A percentile compares a stretch with the other conserved stretches of the same genome.
Conservation (phyloP, 78 protist genomes). For the Planoprotostelium fungivorum region DNA sequence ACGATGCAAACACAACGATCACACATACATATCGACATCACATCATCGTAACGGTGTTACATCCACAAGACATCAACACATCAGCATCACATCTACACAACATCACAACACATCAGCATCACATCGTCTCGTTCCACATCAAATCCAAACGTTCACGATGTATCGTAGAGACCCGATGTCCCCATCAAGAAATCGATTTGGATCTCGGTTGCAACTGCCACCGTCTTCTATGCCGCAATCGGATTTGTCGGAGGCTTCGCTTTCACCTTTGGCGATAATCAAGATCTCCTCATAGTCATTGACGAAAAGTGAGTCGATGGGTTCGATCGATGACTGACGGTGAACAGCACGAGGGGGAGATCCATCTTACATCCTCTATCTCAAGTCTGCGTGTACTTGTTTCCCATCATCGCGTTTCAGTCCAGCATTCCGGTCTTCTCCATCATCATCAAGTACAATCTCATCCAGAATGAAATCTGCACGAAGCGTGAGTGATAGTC, state of each 20-base stretch:
- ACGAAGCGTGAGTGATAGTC: conserved; percentile 12
- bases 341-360: background rate
- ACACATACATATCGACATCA: no score
- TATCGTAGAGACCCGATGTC: background rate
- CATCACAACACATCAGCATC: no score
- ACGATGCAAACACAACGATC: no score
- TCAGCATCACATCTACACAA: no score
- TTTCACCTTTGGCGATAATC: background rate
- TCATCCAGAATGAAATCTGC: conserved; percentile 31
- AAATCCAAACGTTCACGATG: no score
- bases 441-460: conserved; percentile 39
- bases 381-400: conserved; percentile 30
- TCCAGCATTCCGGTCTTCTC: conserved; percentile 50
- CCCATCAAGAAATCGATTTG: background rate
- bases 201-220: background rate
- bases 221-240: background rate
- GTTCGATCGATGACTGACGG: no score
- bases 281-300: background rate
- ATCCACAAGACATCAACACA: no score
- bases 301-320: background rate
- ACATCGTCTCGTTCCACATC: no score
- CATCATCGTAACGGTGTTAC: no score
- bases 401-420: conserved; percentile 47
- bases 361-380: background rate
- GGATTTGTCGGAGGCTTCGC: background rate